Conservation (phyloP, 495 filamentous ascomycete genomes). For the Articulospora tetracladia region DNA sequence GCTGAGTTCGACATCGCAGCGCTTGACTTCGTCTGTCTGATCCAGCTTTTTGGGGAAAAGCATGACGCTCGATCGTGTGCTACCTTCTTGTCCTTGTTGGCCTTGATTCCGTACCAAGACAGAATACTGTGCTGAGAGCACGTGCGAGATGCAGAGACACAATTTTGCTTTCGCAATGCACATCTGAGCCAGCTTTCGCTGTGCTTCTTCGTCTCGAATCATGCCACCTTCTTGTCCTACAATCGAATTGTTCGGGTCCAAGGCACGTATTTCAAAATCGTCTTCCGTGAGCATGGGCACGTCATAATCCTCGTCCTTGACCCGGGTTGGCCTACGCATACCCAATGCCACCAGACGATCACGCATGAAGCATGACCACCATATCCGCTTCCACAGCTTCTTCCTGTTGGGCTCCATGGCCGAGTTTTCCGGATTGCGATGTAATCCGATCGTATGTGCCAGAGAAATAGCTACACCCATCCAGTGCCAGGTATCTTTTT, state of each 20-base stretch:
- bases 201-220: conserved; percentile 57
- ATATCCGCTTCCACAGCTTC: conserved; percentile 83
- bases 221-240: conserved; percentile 65
- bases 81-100: conserved; percentile 54
- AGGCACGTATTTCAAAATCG: conserved; percentile 74
- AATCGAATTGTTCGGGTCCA: conserved; percentile 59
- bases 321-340: conserved; percentile 83
- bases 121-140: conserved; percentile 84
- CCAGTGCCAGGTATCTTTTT: conserved; percentile 91
- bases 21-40: conserved; percentile 67
- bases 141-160: conserved; percentile 79
- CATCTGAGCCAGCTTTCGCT: conserved; percentile 74
- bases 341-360: conserved; percentile 85
- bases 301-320: conserved; percentile 86
- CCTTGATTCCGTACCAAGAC: conserved; percentile 77
- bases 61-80: conserved; percentile 82
- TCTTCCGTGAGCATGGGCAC: conserved; percentile 80
- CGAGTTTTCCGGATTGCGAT: conserved; percentile 73
- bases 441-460: conserved; percentile 78
- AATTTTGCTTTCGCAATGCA: conserved; percentile 90
- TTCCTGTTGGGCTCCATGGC: conserved; percentile 67
- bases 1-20: conserved; percentile 68
- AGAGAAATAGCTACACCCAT: conserved; percentile 83
- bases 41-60: conserved; percentile 78
- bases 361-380: conserved; percentile 93